These are phyloP conservation scores for Xerocomellus dryophilus DNA, from an alignment of 768 basidiomycete genomes.

Conservation along the genomic window DNA sequence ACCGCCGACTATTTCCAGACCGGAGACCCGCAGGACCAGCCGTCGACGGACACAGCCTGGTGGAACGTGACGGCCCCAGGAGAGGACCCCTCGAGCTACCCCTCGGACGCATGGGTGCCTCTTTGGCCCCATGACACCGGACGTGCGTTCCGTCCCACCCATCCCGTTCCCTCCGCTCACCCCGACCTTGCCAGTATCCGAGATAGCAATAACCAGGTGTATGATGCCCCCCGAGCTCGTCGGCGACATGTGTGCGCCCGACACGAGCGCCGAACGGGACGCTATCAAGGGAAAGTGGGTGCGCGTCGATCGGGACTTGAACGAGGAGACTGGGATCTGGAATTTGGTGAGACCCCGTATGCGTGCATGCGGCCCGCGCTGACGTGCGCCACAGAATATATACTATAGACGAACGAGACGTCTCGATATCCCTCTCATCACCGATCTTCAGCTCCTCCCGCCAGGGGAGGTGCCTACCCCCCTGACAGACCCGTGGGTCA, in stretches of 20 bases:
- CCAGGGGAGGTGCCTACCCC: constrained; percentile 50
- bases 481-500: constrained; percentile 56
- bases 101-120: no score
- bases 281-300: constrained; percentile 81
- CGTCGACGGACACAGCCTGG: no score
- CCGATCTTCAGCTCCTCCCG: constrained; percentile 63
- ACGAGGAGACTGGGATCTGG: constrained; percentile 57
- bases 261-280: constrained; percentile 68
- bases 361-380: constrained; percentile 25
- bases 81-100: no score
- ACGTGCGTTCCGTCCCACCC: constrained; percentile 12
- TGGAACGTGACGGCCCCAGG: no score
- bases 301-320: constrained; percentile 83
- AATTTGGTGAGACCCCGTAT: no score
- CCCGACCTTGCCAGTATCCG: constrained; percentile 57
- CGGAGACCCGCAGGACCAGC: no score
- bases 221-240: constrained; percentile 56
- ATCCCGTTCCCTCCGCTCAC: neutral
- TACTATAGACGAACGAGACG: constrained; percentile 86
- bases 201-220: constrained; percentile 71
- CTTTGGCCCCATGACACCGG: no score
- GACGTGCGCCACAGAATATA: constrained; percentile 43
- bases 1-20: no score
- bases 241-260: constrained; percentile 63
- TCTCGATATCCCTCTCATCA: constrained; percentile 76